A percentile compares a stretch with the other conserved stretches of the same genome.
Evolutionary conservation across 371 early-diverging fungal species (phyloP).

Genomic region (Lichtheimia hyalospora): DNA sequence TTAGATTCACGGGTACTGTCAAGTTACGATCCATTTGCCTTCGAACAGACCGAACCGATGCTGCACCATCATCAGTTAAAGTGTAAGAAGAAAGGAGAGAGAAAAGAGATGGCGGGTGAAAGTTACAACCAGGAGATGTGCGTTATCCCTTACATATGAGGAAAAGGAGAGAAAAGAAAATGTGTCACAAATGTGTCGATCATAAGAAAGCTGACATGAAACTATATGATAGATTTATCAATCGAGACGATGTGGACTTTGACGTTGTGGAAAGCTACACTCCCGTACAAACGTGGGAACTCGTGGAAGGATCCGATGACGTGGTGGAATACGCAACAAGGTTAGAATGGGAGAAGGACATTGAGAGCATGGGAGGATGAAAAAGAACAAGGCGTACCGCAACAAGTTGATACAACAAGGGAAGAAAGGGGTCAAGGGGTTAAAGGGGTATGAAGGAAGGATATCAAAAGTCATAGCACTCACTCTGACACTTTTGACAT

Average conservation of each 20-base stretch:
- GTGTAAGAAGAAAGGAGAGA: slow-evolving; percentile 53
- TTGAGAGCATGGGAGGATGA: too few relatives aligned
- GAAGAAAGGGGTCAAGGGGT: neutral
- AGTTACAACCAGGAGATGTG: neutral
- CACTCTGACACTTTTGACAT: neutral
- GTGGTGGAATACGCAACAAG: slow-evolving; percentile 70
- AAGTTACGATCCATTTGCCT: slow-evolving; percentile 89
- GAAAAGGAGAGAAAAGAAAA: too few relatives aligned
- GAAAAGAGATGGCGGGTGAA: neutral
- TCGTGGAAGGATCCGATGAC: slow-evolving; percentile 57
- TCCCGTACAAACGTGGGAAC: slow-evolving; percentile 81
- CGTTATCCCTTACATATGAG: too few relatives aligned
- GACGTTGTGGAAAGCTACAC: slow-evolving; percentile 70
- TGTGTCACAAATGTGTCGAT: too few relatives aligned
- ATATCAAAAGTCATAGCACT: neutral
- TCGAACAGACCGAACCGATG: slow-evolving; percentile 65
- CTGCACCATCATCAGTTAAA: slow-evolving; percentile 74
- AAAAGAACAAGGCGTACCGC: too few relatives aligned
- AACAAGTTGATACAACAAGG: too few relatives aligned
- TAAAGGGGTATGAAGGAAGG: neutral
- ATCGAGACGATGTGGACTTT: slow-evolving; percentile 90
- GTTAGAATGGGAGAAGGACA: slow-evolving; percentile 18
- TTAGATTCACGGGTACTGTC: slow-evolving; percentile 83
- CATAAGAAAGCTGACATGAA: neutral
- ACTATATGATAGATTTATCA: slow-evolving; percentile 67